Percentiles rank a stretch among this genome's conserved stretches.
Evolutionary conservation across 2,329 filamentous ascomycete species (phyloP).

Genomic region (Arachnopeziza araneosa): DNA sequence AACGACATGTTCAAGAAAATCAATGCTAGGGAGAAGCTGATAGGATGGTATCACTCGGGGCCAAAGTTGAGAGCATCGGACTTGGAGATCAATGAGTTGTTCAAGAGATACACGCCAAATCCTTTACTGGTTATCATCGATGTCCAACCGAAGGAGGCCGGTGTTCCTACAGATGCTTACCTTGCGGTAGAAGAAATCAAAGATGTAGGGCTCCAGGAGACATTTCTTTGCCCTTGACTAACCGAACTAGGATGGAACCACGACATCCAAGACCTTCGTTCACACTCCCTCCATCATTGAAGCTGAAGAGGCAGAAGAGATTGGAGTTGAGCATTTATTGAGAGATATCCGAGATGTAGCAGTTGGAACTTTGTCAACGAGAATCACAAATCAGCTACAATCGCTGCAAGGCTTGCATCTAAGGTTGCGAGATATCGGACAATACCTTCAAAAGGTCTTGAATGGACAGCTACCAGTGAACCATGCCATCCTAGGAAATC

Average conservation of each 20-base stretch:
- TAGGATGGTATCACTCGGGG: conserved; percentile 99
- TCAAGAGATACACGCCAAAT: conserved; percentile 98
- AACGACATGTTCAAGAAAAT: conserved; percentile 99
- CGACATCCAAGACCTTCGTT: conserved; percentile 94
- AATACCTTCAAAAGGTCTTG: conserved; percentile 93
- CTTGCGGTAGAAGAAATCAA: conserved; percentile 99
- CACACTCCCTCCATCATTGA: conserved; percentile 98
- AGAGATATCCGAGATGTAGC: conserved; percentile 98
- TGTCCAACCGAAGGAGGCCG: conserved; percentile 95
- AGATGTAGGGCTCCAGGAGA: conserved; percentile 62
- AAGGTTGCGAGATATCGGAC: conserved; percentile 88
- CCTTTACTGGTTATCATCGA: conserved; percentile 96
- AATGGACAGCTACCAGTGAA: conserved; percentile 91
- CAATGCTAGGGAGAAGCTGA: conserved; percentile 96
- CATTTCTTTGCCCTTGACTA: not conserved
- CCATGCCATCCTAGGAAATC: conserved; percentile 92
- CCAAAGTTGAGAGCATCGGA: conserved; percentile 95
- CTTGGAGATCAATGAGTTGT: conserved; percentile 98
- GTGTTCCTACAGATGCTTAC: conserved; percentile 96
- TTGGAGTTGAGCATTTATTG: conserved; percentile 94
- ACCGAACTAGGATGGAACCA: conserved; percentile 76
- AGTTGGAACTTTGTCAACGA: conserved; percentile 90
- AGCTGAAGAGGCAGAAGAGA: conserved; percentile 97
- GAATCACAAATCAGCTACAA: conserved; percentile 95
- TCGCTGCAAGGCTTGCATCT: conserved; percentile 94